Evolutionary conservation across 495 filamentous ascomycete species (phyloP).

Genomic region (Talaromyces thailandensis): DNA sequence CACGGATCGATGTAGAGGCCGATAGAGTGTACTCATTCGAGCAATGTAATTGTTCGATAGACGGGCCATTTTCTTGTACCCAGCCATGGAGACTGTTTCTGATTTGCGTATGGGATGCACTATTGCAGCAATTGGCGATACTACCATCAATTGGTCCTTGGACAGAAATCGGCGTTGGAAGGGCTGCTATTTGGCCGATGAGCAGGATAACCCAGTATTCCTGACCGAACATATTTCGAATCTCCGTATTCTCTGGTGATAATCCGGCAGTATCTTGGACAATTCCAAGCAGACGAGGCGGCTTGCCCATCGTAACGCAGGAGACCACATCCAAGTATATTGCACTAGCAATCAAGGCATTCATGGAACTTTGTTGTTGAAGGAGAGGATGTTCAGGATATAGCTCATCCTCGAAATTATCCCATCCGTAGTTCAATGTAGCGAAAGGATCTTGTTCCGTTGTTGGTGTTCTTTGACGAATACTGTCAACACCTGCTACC

Average conservation of each 20-base stretch:
- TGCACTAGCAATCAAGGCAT: background rate
- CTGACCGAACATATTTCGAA: background rate
- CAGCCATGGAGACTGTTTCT: background rate
- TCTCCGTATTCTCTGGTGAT: background rate
- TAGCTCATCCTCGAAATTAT: background rate
- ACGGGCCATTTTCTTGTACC: background rate
- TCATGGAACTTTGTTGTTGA: background rate
- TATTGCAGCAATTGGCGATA: background rate
- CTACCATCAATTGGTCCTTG: background rate
- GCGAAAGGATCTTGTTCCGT: background rate
- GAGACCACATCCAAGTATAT: background rate
- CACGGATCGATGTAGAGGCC: background rate
- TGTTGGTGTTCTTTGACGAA: background rate
- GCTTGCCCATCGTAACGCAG: background rate
- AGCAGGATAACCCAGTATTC: background rate
- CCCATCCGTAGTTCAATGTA: background rate
- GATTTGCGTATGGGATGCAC: background rate
- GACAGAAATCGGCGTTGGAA: background rate
- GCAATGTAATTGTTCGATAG: background rate
- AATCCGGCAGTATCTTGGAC: background rate
- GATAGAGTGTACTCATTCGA: background rate
- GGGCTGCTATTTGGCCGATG: background rate
- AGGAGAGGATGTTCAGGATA: background rate
- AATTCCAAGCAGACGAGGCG: background rate
- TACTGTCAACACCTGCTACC: background rate